Base-by-base conservation (phyloP, 148 eudicot species). In the Oxyria digyna region DNA sequence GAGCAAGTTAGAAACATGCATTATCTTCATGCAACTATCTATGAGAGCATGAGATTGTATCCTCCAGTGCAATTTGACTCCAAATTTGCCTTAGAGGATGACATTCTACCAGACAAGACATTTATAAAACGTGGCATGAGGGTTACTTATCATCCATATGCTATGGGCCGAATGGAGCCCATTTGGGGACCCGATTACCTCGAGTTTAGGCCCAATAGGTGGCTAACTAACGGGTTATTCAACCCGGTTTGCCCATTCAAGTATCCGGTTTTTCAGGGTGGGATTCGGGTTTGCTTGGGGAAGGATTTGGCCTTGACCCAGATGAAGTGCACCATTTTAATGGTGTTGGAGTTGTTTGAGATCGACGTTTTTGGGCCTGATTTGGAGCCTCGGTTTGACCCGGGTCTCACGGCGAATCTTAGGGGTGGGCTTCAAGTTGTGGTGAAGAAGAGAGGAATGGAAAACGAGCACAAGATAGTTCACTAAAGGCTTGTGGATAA, bases 51-150 rank as follows among this genome's bases (percentile, higher is more conserved):
- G 91, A 85, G 96, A 78, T 64, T 87, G 4, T 85, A 75, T 27
- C 89, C 96, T 23, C 89, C 96, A 0, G 75, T 89, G 24, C 96
- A 89, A 78, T 81, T 87, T 9, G 87, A 89, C 79, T 89, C 96
- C 1, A 89, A 89, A 66, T 89, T 81, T 69, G 81, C 91, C 32
- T 52, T 78, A 17, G 63, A 76, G 0, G 85, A 85, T 12, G 91
- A 87, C 67, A 48, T 77, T 62, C 65, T 89, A 6, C 87, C 91
- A 0, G 87, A 85, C 31, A 77, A 80, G 40, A 80, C 71, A 0
- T 67, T 24, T 2, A 85, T 89, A 12, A 80, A 42, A 76, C 80
- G 71, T 63, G 91, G 91, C 2, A 71, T 71, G n/a, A 80, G 91
- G 76, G 89, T 87, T 13, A 85, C 89, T 12, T 89, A 87, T 49